phyloP scores from a whole-genome alignment of 257 asterid genomes.

The Solanum raphanifolium region DNA sequence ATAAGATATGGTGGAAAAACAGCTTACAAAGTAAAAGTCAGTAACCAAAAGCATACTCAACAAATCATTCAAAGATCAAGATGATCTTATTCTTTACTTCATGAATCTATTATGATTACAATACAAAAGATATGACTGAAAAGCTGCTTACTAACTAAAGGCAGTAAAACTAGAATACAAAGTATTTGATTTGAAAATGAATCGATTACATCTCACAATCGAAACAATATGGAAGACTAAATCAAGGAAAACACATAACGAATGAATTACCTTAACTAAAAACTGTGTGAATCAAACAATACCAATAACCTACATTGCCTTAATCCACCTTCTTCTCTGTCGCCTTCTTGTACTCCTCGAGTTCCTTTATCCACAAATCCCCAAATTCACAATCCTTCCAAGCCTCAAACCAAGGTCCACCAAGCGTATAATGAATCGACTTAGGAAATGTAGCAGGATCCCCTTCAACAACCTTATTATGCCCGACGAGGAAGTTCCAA shows the following conservation, averaged over 20 bases:
- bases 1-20: background rate
- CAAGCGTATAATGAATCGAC: conserved; percentile 76
- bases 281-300: background rate
- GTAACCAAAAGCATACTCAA: background rate
- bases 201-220: background rate
- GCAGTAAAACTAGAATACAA: background rate
- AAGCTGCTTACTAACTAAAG: background rate
- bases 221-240: background rate
- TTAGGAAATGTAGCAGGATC: conserved; percentile 48
- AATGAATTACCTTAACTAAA: background rate
- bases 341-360: conserved; percentile 45
- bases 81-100: background rate
- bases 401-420: conserved; percentile 94
- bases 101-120: background rate
- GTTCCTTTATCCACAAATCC: conserved; percentile 69
- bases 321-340: conserved; percentile 20
- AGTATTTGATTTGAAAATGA: background rate
- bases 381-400: conserved; percentile 91
- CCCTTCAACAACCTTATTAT: conserved; percentile 54
- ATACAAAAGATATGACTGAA: background rate
- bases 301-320: background rate
- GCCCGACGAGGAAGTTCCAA: conserved; percentile 86
- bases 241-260: background rate
- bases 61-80: background rate
- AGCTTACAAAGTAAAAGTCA: background rate